Evolutionary conservation across 805 yeast species (phyloP), one percentile per base, ranked within the genome.

Genomic region (Kregervanrija delftensis): DNA sequence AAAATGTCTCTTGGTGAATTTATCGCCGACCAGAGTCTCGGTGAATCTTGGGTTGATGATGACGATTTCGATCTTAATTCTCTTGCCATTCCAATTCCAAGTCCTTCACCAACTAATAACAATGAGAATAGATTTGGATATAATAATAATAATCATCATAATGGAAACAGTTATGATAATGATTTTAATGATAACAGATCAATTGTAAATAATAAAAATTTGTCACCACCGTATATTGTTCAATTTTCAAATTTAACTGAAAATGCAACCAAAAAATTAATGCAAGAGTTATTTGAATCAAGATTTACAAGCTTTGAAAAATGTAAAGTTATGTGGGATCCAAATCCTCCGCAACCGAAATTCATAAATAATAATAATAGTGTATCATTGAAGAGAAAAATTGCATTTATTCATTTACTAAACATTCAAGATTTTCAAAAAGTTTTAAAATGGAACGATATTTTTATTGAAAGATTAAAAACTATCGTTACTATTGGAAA

Each of bases 51-150:
- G 87, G 86, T 85, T 13, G 46, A 45, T 11, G 86, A 81, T 53
- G 86, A 77, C 57, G 85, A 80, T 55, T 77, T 81, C 45, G 87
- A 81, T 56, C 66, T 80, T 62, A 72, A 73, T 36, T 73, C 83
- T 33, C 77, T 80, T 52, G 76, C 77, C 35, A 74, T 76, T 10
- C 73, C 76, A 5, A 46, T 51, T 5, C 42, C 52, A 10, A 11
- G 43, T 6, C 30, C 43, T 14, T 28, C 35, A 5, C 30, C 49
- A 49, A 16, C 56, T 51, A 22, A 35, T 37, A 11, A 43, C 16
- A 38, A 14, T 32, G 36, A 36, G 17, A 13, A 15, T 30, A 10
- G 10, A 13, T 46, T 36, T 37, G 42, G 38, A 4, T 17, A 16
- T 12, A 15, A 33, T 33, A 38, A 30, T 34, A 28, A 30, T 15